Percentiles rank a stretch among this genome's conserved stretches.
These are phyloP conservation scores for Schizopora paradoxa DNA, from an alignment of 1,284 basidiomycete genomes.

Conservation along the genomic window DNA sequence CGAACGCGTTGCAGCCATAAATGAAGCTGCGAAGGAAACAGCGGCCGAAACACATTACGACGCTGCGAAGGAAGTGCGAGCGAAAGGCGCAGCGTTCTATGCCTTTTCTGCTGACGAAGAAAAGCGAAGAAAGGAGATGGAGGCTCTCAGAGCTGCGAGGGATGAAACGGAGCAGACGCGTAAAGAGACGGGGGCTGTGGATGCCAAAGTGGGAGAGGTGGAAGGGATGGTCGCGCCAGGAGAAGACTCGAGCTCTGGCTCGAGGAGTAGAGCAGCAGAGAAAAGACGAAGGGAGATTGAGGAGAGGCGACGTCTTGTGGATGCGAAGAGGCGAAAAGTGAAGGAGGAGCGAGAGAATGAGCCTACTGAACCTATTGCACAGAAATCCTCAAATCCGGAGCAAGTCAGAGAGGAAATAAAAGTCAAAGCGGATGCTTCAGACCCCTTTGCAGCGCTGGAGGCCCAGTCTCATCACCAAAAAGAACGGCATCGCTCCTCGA, in stretches of 20 bases:
- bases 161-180: constrained; percentile 69
- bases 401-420: constrained; percentile 10
- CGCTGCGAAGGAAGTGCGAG: constrained; percentile 72
- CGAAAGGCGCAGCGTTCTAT: constrained; percentile 88
- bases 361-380: constrained; percentile 15
- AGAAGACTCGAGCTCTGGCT: constrained; percentile 18
- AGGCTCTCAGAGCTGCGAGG: constrained; percentile 59
- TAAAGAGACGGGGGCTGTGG: constrained; percentile 51
- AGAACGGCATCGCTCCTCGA: not conserved
- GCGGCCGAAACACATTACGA: constrained; percentile 79
- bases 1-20: constrained; percentile 72
- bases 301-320: constrained; percentile 69
- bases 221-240: constrained; percentile 49
- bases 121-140: constrained; percentile 71
- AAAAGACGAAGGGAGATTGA: constrained; percentile 78
- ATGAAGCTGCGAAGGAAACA: constrained; percentile 69
- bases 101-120: constrained; percentile 83
- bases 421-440: constrained; percentile 21
- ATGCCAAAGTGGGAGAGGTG: constrained; percentile 55
- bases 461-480: constrained; percentile 22
- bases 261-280: constrained; percentile 59
- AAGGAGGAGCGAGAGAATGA: constrained; percentile 19
- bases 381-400: no score
- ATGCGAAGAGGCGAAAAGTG: constrained; percentile 74
- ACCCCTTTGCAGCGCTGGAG: constrained; percentile 51